These are phyloP conservation scores for Zangia roseola DNA, from an alignment of 768 basidiomycete species.

Conservation along the genomic window DNA sequence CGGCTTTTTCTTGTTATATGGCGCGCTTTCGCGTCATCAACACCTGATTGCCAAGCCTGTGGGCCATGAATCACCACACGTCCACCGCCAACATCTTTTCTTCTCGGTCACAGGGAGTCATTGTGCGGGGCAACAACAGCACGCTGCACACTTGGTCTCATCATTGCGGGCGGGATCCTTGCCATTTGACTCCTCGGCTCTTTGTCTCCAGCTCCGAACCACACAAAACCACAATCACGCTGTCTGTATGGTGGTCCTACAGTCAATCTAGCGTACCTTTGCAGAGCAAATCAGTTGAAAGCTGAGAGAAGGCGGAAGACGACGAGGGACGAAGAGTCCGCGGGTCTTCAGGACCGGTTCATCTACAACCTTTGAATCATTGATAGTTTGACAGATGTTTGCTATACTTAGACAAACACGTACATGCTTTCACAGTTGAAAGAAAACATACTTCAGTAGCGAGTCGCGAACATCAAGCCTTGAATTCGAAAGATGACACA, in stretches of 20 bases:
- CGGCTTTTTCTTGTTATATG: conserved; percentile 58
- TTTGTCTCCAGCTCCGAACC: conserved; percentile 48
- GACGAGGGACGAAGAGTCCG: conserved; percentile 35
- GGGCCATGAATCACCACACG: conserved; percentile 31
- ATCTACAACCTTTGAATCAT: conserved; percentile 41
- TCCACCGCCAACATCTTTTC: conserved; percentile 58
- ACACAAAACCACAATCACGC: conserved; percentile 42
- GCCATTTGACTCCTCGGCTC: conserved; percentile 58
- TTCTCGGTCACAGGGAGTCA: conserved; percentile 55
- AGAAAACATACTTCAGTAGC: too few relatives aligned
- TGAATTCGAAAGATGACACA: too few relatives aligned
- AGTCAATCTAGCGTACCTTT: conserved; percentile 42
- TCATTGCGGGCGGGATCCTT: conserved; percentile 57
- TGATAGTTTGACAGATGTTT: not conserved
- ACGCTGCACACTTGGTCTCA: conserved; percentile 55
- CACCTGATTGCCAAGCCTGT: not conserved
- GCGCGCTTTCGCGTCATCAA: conserved; percentile 29
- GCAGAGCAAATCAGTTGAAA: conserved; percentile 47
- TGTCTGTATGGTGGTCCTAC: conserved; percentile 38
- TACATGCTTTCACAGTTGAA: too few relatives aligned
- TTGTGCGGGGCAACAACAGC: conserved; percentile 55
- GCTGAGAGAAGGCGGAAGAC: conserved; percentile 32
- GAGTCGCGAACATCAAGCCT: too few relatives aligned
- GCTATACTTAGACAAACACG: not conserved
- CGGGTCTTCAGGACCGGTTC: conserved; percentile 52